phyloP scores from a whole-genome alignment of 495 filamentous ascomycete genomes.

The Aspergillus incahuasiensis region DNA sequence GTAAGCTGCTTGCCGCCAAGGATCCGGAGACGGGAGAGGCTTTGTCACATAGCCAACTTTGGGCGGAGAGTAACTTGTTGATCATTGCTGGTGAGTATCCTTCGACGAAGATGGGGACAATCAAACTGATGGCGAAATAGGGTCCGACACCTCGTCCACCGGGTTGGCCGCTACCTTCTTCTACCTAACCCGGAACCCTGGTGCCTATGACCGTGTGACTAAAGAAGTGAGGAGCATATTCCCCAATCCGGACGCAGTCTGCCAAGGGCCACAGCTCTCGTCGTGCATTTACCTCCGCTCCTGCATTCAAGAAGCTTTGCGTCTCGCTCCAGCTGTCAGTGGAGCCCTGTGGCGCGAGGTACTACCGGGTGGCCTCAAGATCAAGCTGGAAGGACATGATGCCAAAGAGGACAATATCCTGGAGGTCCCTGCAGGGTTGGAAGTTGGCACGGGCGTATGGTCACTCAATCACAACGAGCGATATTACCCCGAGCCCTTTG shows the following conservation, averaged over 20 bases:
- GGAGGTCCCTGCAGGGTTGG: constrained; percentile 46
- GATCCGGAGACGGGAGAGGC: constrained; percentile 56
- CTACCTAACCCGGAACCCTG: constrained; percentile 57
- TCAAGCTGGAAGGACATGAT: constrained; percentile 19
- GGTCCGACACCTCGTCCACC: constrained; percentile 60
- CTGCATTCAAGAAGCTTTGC: constrained; percentile 69
- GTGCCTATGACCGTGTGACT: constrained; percentile 16
- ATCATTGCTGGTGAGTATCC: constrained; percentile 16
- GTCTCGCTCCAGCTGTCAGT: constrained; percentile 61
- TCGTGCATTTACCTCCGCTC: constrained; percentile 28
- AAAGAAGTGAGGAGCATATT: constrained; percentile 49
- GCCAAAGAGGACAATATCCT: constrained; percentile 34
- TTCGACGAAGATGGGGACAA: not conserved
- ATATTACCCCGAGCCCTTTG: constrained; percentile 51
- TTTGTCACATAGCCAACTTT: constrained; percentile 52
- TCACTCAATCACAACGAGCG: constrained; percentile 51
- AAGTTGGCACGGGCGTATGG: constrained; percentile 52
- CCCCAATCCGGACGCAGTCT: constrained; percentile 47
- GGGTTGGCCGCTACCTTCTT: constrained; percentile 59
- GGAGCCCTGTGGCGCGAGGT: constrained; percentile 53
- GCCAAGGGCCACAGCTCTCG: constrained; percentile 34
- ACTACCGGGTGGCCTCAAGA: constrained; percentile 48
- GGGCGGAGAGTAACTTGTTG: constrained; percentile 51
- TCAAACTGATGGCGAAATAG: not conserved
- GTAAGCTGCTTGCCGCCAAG: constrained; percentile 53